phyloP scores from a whole-genome alignment of 1,284 basidiomycete genomes.

The Marasmius fiardii region DNA sequence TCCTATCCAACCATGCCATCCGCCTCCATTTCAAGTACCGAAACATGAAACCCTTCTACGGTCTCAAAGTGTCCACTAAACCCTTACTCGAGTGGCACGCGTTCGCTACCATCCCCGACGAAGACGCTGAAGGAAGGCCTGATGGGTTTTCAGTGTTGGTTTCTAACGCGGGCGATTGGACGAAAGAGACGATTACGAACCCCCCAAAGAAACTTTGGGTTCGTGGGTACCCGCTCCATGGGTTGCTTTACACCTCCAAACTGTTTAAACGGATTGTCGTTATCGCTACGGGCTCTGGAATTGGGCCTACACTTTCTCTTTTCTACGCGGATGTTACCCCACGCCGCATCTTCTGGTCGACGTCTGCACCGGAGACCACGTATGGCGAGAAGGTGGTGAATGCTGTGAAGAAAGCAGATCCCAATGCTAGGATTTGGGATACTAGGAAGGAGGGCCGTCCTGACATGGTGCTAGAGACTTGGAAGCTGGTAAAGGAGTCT shows the following conservation, averaged over 20 bases:
- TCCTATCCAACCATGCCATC: conserved; percentile 32
- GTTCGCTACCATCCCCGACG: conserved; percentile 27
- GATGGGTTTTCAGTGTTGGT: conserved; percentile 24
- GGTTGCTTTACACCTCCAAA: conserved; percentile 30
- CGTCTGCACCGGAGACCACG: conserved; percentile 30
- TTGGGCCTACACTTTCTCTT: conserved; percentile 14
- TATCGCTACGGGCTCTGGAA: conserved; percentile 34
- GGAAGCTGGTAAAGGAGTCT: conserved; percentile 28
- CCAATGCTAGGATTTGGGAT: conserved; percentile 31
- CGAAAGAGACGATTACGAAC: conserved; percentile 26
- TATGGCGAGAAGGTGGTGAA: conserved; percentile 31
- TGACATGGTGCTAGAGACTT: conserved; percentile 32
- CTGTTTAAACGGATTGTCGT: conserved; percentile 34
- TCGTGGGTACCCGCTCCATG: conserved; percentile 32
- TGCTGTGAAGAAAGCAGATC: conserved; percentile 30
- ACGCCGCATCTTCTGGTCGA: conserved; percentile 34
- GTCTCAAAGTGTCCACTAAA: conserved; percentile 28
- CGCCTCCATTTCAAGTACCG: conserved; percentile 33
- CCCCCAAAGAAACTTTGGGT: conserved; percentile 34
- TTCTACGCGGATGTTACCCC: conserved; percentile 30
- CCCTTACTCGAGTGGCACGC: conserved; percentile 34
- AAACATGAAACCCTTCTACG: conserved; percentile 27
- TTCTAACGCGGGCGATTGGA: conserved; percentile 38
- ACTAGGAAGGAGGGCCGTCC: conserved; percentile 32
- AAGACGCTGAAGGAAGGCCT: conserved; percentile 22